Evolutionary conservation across 2,329 filamentous ascomycete species (phyloP).

Genomic region (Diaporthe ampelina): DNA sequence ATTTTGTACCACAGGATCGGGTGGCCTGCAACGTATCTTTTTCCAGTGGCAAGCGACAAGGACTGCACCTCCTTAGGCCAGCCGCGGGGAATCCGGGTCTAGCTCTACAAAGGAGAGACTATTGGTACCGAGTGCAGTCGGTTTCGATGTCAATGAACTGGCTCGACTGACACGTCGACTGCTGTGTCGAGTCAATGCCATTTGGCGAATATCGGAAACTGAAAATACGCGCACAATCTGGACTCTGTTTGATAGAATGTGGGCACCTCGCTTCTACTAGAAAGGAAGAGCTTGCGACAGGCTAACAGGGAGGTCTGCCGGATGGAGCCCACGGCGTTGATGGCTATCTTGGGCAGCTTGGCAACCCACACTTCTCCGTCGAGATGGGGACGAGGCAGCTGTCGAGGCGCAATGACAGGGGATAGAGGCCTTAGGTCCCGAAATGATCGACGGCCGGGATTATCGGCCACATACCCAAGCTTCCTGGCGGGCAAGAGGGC

Average conservation of each 20-base stretch:
- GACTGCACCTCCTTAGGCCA: neutral
- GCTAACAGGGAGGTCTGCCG: slow-evolving; percentile 26
- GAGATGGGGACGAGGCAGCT: slow-evolving; percentile 28
- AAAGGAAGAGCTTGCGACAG: slow-evolving; percentile 45
- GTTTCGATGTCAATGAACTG: neutral
- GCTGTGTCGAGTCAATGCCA: slow-evolving; percentile 1
- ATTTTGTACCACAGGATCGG: neutral
- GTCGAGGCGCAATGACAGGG: slow-evolving; percentile 24
- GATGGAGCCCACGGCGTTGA: slow-evolving; percentile 24
- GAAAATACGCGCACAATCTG: slow-evolving; percentile 1
- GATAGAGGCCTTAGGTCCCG: slow-evolving; percentile 21
- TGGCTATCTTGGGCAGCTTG: slow-evolving; percentile 31
- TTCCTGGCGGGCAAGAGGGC: neutral
- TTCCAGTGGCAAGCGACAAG: neutral
- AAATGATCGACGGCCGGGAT: slow-evolving; percentile 36
- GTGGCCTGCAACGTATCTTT: neutral
- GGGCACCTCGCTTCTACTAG: slow-evolving; percentile 34
- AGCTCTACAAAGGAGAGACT: neutral
- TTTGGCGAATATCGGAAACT: slow-evolving; percentile 9
- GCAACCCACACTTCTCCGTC: slow-evolving; percentile 33
- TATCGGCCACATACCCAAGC: neutral
- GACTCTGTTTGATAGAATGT: slow-evolving; percentile 33
- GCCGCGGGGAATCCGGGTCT: neutral
- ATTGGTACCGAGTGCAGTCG: neutral
- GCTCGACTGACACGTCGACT: neutral